These are phyloP conservation scores for Argentina anserina DNA, from an alignment of 306 rosid genomes.

Conservation along the genomic window DNA sequence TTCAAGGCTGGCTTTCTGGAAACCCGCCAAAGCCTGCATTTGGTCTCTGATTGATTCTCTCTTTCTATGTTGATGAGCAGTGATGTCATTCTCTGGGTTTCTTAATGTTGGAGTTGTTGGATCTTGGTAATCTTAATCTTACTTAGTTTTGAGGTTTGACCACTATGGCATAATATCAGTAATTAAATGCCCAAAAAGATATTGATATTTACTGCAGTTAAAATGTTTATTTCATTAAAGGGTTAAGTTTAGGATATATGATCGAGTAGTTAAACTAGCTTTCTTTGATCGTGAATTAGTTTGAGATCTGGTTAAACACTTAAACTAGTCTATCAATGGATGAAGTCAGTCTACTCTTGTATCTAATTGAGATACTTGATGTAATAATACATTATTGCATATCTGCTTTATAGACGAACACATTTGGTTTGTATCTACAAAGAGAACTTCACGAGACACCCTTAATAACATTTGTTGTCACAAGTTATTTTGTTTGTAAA, in stretches of 20 bases:
- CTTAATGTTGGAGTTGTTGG: not conserved
- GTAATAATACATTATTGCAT: not conserved
- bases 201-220: not conserved
- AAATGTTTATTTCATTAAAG: not conserved
- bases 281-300: no score
- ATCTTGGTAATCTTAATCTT: not conserved
- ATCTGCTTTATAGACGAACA: no score
- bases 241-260: no score
- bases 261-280: not conserved
- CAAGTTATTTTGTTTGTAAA: no score
- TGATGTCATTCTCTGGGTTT: conserved; percentile 1
- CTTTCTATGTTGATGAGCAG: not conserved
- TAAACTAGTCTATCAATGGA: not conserved
- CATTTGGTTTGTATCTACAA: not conserved
- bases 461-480: no score
- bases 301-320: not conserved
- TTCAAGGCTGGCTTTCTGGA: conserved; percentile 24
- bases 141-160: not conserved
- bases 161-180: not conserved
- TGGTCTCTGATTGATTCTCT: not conserved
- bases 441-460: not conserved
- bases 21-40: conserved; percentile 44
- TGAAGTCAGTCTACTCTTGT: not conserved
- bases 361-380: no score
- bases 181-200: not conserved